A percentile compares a stretch with the other conserved stretches of the same genome.
Evolutionary conservation across 2,329 filamentous ascomycete genomes (phyloP).

Genomic region (Botrytis elliptica): DNA sequence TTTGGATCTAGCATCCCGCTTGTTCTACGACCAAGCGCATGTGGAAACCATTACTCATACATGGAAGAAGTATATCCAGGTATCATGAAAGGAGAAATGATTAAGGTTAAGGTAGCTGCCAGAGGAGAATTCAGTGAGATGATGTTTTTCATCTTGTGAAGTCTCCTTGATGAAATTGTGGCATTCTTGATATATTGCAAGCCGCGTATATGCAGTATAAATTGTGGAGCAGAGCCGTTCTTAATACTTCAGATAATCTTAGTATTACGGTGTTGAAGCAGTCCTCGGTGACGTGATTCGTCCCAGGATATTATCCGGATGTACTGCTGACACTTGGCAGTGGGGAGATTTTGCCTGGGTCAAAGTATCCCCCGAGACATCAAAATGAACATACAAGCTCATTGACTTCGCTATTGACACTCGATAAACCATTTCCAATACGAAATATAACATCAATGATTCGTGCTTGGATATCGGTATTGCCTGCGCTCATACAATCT

Average conservation of each 20-base stretch:
- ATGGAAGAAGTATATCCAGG: rapidly evolving
- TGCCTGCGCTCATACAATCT: neutral
- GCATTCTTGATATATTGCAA: neutral
- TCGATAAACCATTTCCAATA: no score
- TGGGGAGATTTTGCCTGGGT: neutral
- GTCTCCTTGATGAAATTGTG: neutral
- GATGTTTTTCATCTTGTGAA: neutral
- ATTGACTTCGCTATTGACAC: no score
- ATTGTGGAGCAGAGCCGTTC: neutral
- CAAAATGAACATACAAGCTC: neutral
- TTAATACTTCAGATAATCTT: neutral
- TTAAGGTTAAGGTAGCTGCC: rapidly evolving
- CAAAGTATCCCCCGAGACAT: neutral
- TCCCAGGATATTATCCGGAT: neutral
- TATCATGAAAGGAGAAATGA: neutral
- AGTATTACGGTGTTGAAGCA: neutral
- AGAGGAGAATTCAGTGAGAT: neutral
- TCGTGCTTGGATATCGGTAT: neutral
- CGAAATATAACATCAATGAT: neutral
- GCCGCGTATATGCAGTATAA: neutral
- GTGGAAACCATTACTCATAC: neutral
- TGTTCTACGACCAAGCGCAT: neutral
- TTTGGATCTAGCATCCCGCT: neutral
- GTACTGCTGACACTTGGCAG: slow-evolving; percentile 10
- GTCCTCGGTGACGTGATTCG: neutral